Evolutionary conservation across 202 grass and related monocot genomes (phyloP).

Genomic region (Zoysia matrella): DNA sequence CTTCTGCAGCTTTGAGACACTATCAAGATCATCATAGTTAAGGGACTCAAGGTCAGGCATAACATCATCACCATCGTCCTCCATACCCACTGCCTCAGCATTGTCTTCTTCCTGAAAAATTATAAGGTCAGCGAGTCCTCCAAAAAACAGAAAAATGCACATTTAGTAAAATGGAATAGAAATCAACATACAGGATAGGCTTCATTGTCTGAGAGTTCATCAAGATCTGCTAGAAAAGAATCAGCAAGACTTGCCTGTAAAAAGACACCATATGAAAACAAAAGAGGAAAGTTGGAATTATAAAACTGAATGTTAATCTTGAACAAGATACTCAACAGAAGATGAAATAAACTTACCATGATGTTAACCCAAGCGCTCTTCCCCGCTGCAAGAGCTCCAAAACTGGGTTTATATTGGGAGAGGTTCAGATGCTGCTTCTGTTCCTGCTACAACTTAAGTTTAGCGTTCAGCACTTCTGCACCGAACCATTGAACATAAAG

Average conservation of each 20-base stretch:
- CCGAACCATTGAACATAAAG: not conserved
- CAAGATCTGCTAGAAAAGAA: constrained; percentile 84
- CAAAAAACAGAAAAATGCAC: not conserved
- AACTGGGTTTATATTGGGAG: not conserved
- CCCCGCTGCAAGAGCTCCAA: constrained; percentile 15
- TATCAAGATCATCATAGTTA: constrained; percentile 88
- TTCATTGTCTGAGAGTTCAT: constrained; percentile 82
- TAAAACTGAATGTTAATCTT: not conserved
- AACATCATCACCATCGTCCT: constrained; percentile 57
- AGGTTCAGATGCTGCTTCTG: not conserved
- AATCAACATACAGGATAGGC: constrained; percentile 60
- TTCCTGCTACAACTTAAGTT: not conserved
- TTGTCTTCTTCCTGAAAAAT: constrained; percentile 68
- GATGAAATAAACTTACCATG: constrained; percentile 39
- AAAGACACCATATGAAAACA: not conserved
- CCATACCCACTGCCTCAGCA: constrained; percentile 53
- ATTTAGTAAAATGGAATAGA: not conserved
- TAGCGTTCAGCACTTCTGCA: not conserved
- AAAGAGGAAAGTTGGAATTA: not conserved
- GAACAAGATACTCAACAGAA: constrained; percentile 25
- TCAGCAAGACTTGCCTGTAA: constrained; percentile 69
- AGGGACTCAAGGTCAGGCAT: constrained; percentile 79
- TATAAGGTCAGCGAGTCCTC: not conserved
- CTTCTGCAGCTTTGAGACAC: constrained; percentile 83
- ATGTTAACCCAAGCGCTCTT: not conserved